Conservation (phyloP, 2,329 filamentous ascomycete genomes). For the Pseudogymnoascus sp. region DNA sequence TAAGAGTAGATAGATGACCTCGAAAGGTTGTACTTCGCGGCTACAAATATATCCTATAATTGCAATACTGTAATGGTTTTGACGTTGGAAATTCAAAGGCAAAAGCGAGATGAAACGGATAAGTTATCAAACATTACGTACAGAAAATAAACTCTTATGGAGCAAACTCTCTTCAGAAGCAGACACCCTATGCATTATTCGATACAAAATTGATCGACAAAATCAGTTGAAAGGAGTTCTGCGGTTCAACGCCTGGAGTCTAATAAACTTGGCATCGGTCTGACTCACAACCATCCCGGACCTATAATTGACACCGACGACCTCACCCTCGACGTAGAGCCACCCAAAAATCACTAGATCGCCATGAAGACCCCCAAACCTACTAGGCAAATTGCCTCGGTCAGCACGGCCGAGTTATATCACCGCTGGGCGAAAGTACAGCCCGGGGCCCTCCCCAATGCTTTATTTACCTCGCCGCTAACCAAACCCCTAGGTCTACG, state of each 20-base stretch:
- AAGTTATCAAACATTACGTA: background rate
- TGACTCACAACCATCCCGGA: background rate
- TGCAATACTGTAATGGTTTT: background rate
- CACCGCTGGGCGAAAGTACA: constrained; percentile 38
- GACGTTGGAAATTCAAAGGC: background rate
- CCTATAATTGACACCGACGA: background rate
- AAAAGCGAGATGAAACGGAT: background rate
- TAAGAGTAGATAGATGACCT: background rate
- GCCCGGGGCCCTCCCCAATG: background rate
- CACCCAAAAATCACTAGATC: background rate
- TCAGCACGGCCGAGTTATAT: constrained; percentile 40
- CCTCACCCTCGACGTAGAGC: background rate
- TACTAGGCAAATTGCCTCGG: constrained; percentile 22
- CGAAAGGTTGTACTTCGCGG: background rate
- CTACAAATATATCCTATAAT: background rate
- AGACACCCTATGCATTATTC: background rate
- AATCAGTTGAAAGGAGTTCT: background rate
- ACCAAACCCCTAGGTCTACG: constrained; percentile 42
- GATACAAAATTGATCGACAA: background rate
- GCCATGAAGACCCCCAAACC: background rate
- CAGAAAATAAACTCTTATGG: background rate
- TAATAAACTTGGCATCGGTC: background rate
- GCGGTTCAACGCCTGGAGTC: background rate
- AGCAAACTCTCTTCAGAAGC: background rate
- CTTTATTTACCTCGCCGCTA: constrained; percentile 15